phyloP scores from a whole-genome alignment of 306 rosid species.

The Citrullus colocynthis region DNA sequence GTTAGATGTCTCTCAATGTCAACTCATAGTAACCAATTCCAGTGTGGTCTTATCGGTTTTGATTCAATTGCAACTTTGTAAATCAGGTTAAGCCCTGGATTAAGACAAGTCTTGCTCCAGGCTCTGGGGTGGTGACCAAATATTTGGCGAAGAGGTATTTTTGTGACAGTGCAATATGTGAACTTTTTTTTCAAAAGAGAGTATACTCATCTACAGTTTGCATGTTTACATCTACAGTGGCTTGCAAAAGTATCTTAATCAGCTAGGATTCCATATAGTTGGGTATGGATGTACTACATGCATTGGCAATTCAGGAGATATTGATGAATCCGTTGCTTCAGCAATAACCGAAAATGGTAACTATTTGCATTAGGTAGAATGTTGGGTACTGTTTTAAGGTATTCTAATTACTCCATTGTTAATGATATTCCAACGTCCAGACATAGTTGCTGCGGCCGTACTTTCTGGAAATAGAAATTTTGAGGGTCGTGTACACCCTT shows the following conservation, averaged over 20 bases:
- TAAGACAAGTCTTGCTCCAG: slow-evolving; percentile 97
- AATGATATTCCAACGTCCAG: slow-evolving; percentile 29
- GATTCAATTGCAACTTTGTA: slow-evolving; percentile 2
- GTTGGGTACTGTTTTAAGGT: background rate
- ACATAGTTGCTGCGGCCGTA: slow-evolving; percentile 90
- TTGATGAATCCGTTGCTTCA: slow-evolving; percentile 73
- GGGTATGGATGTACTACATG: slow-evolving; percentile 99
- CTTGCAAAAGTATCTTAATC: slow-evolving; percentile 79
- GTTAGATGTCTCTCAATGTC: slow-evolving; percentile 18
- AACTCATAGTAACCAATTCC: background rate
- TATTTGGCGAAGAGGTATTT: slow-evolving; percentile 71
- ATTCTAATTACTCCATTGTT: slow-evolving; percentile 9
- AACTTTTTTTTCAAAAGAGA: background rate
- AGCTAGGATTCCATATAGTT: slow-evolving; percentile 79
- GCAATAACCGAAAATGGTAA: slow-evolving; percentile 79
- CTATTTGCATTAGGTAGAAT: background rate
- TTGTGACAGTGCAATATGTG: background rate
- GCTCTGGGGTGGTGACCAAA: slow-evolving; percentile 94
- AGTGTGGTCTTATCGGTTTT: background rate
- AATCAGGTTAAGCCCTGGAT: slow-evolving; percentile 92
- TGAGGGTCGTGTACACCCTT: slow-evolving; percentile 95
- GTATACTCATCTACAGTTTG: slow-evolving; percentile 3
- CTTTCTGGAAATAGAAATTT: slow-evolving; percentile 93
- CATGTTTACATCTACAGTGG: slow-evolving; percentile 34
- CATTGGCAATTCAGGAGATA: slow-evolving; percentile 95